Evolutionary conservation across 164 flowering plant genomes (phyloP).

Genomic region (Amborella trichopoda): DNA sequence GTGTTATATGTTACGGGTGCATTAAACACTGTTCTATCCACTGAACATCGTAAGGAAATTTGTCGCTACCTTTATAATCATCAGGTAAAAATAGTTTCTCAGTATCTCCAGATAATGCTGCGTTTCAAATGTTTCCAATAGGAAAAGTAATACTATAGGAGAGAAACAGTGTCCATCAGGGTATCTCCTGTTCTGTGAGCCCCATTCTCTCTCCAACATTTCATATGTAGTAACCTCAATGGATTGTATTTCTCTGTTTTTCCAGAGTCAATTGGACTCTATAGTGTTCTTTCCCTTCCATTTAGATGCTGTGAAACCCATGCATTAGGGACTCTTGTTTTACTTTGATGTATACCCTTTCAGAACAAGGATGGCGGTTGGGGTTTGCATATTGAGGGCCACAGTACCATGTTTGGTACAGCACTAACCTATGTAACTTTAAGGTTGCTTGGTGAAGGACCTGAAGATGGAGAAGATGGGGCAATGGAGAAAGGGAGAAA

Average conservation of each 20-base stretch:
- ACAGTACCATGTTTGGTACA: constrained; percentile 62
- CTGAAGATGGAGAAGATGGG: constrained; percentile 27
- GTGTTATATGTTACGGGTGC: constrained; percentile 33
- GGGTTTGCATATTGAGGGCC: constrained; percentile 77
- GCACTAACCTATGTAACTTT: constrained; percentile 38
- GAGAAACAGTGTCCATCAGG: no score
- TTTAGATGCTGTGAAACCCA: no score
- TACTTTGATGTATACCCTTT: not conserved
- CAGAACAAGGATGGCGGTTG: constrained; percentile 85
- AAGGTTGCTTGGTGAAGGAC: constrained; percentile 51
- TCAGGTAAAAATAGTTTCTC: constrained; percentile 27
- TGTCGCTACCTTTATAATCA: constrained; percentile 56
- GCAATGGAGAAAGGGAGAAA: constrained; percentile 31
- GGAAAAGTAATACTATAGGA: no score
- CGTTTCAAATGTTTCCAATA: no score
- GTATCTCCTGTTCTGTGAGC: not conserved
- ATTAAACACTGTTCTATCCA: constrained; percentile 26
- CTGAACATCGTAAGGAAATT: constrained; percentile 45
- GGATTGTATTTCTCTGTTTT: no score
- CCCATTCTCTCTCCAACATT: not conserved
- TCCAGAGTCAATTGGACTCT: no score
- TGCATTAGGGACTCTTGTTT: not conserved
- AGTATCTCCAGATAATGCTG: no score
- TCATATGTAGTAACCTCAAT: no score
- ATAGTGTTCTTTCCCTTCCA: no score